Base-by-base conservation (phyloP, 345 rosid genomes). In the Orychophragmus violaceus region DNA sequence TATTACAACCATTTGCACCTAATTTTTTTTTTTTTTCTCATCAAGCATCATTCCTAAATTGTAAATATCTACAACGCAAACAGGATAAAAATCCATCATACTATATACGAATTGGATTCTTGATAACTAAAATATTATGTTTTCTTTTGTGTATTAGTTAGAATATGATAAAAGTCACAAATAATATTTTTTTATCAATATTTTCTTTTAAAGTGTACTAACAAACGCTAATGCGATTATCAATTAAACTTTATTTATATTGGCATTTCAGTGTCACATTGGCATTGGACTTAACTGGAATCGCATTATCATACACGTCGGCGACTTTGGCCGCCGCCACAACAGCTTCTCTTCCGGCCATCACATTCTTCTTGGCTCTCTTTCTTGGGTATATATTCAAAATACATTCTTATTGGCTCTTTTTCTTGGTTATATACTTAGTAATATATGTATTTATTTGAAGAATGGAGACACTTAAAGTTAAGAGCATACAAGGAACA, bases 311-410 rank as follows among this genome's bases (percentile, higher is more conserved):
- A 14, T 86, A 90, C 76, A 86, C 97, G 1, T 72, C 96, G 19
- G 88, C 97, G 28, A 82, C 91, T 74, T 70, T 93, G 76, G 98
- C 91, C 16, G 93, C 98, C 49, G 94, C 97, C 17, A 82, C 84
- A n/a, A 64, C 90, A 37, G 87, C 91, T 63, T 76, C 82, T 17
- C 94, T 93, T 64, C 97, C 98, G 13, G 97, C 82, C 71, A 82
- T 93, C 61, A 93, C 98, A 61, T 90, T 93, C 82, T 79, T 93
- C 78, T 80, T 93, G 68, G 98, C 98, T 5, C 76, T 93, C 59
- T 35, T 84, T 27, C 82, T 90, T 65, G 75, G 91, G 98, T 87
- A 78, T 6, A 30, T 30, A 14, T 5, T 42, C 30, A 58, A 53
- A 3, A 7, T 14, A 35, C 48, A 61, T 88, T 93, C 82, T 78